phyloP scores from a whole-genome alignment of 768 basidiomycete species.

The Panellus pusillus region DNA sequence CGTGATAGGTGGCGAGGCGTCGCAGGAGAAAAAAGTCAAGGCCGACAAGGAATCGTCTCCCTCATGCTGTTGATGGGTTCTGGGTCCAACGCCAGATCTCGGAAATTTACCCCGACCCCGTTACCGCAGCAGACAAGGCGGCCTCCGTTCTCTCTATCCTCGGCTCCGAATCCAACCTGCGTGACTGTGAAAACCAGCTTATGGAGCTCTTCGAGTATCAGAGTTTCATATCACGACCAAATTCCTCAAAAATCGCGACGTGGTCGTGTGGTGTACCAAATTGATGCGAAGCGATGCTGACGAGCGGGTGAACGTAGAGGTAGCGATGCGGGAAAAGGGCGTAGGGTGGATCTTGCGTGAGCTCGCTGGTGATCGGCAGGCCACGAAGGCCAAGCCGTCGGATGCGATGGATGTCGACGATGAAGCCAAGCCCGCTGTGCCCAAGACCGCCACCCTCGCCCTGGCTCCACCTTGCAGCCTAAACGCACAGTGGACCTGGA shows the following conservation, averaged over 20 bases:
- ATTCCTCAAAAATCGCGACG: slow-evolving; percentile 93
- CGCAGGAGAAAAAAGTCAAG: slow-evolving; percentile 51
- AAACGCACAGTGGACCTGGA: slow-evolving; percentile 87
- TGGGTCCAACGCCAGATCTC: slow-evolving; percentile 97
- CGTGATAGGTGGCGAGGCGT: slow-evolving; percentile 73
- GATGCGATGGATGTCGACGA: slow-evolving; percentile 83
- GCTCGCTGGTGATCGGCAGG: slow-evolving; percentile 77
- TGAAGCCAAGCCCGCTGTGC: slow-evolving; percentile 51
- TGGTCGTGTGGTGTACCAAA: slow-evolving; percentile 97
- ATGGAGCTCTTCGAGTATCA: slow-evolving; percentile 97
- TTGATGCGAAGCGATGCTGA: slow-evolving; percentile 87
- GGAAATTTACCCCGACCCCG: slow-evolving; percentile 89
- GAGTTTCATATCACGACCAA: slow-evolving; percentile 86
- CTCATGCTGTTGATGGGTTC: slow-evolving; percentile 93
- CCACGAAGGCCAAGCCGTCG: slow-evolving; percentile 40
- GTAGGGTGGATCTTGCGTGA: slow-evolving; percentile 94
- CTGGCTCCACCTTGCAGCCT: slow-evolving; percentile 85
- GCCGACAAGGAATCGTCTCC: slow-evolving; percentile 79
- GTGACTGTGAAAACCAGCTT: slow-evolving; percentile 93
- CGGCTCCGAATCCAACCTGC: slow-evolving; percentile 80
- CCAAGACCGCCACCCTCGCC: slow-evolving; percentile 82
- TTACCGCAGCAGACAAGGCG: slow-evolving; percentile 92
- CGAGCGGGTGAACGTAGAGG: slow-evolving; percentile 90
- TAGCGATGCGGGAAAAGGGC: slow-evolving; percentile 97
- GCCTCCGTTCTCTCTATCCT: slow-evolving; percentile 80